phyloP scores from a whole-genome alignment of 192 early-diverging fungal genomes.

The Podila horticola region DNA sequence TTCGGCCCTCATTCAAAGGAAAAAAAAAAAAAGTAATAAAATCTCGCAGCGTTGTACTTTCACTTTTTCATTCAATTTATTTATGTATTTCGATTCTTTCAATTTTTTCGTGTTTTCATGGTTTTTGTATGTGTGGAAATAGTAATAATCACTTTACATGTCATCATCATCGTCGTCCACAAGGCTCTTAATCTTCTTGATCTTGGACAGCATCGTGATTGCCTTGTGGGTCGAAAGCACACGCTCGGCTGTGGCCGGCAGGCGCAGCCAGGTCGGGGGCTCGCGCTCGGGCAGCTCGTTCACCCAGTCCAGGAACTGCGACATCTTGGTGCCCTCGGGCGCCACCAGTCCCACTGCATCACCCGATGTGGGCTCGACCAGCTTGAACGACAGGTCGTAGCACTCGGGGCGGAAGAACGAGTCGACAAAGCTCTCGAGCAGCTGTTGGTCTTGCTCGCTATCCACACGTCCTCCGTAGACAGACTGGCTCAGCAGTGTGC shows the following conservation, averaged over 20 bases:
- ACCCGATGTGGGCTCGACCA: slow-evolving; percentile 63
- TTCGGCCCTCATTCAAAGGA: neutral
- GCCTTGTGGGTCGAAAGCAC: slow-evolving; percentile 86
- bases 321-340: slow-evolving; percentile 88
- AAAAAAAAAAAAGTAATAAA: no score
- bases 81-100: neutral
- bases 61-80: neutral
- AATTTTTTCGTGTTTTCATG: slow-evolving; percentile 1
- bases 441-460: slow-evolving; percentile 86
- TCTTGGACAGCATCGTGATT: slow-evolving; percentile 80
- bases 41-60: no score
- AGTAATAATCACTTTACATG: slow-evolving; percentile 5
- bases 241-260: slow-evolving; percentile 93
- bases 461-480: slow-evolving; percentile 99
- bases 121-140: neutral
- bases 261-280: slow-evolving; percentile 97
- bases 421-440: slow-evolving; percentile 89
- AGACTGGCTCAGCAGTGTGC: slow-evolving; percentile 83
- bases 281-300: slow-evolving; percentile 87
- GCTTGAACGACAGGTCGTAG: slow-evolving; percentile 84
- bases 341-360: slow-evolving; percentile 63
- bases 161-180: slow-evolving; percentile 80
- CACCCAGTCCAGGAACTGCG: slow-evolving; percentile 93
- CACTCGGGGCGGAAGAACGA: slow-evolving; percentile 79
- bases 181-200: slow-evolving; percentile 84